phyloP scores from a whole-genome alignment of 352 stramenopile species.

The Saprolegnia parasitica region DNA sequence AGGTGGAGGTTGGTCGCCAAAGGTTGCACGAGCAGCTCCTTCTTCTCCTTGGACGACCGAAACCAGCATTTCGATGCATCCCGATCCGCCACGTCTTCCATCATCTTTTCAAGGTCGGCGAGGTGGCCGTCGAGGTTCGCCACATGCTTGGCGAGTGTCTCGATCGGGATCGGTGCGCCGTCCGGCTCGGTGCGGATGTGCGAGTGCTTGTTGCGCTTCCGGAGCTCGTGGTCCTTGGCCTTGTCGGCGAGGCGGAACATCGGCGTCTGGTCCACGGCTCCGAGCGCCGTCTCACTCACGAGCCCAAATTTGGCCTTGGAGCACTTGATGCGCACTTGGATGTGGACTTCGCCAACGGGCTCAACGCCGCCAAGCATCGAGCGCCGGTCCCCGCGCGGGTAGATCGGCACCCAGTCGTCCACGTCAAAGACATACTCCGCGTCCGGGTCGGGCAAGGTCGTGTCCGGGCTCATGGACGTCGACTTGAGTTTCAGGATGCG shows the following conservation, averaged over 20 bases:
- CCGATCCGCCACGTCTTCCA: slow-evolving; percentile 1
- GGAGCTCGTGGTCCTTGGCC: slow-evolving; percentile 25
- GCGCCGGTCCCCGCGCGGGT: slow-evolving; percentile 17
- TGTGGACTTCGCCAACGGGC: slow-evolving; percentile 12
- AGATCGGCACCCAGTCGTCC: slow-evolving; percentile 24
- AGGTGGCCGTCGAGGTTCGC: slow-evolving; percentile 6
- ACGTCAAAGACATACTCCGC: slow-evolving; percentile 11
- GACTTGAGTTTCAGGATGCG: slow-evolving; percentile 6
- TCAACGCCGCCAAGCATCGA: background rate
- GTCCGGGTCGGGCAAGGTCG: background rate
- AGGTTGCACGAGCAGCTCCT: slow-evolving; percentile 64
- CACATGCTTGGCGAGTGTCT: background rate
- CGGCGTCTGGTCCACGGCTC: slow-evolving; percentile 15
- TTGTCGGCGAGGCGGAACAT: slow-evolving; percentile 13
- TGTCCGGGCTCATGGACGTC: background rate
- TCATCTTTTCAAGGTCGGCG: slow-evolving; percentile 5
- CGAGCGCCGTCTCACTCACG: slow-evolving; percentile 3
- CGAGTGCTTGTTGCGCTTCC: background rate
- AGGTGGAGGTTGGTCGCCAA: slow-evolving; percentile 82
- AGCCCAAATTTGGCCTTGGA: slow-evolving; percentile 5
- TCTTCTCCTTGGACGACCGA: slow-evolving; percentile 78
- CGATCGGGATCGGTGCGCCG: background rate
- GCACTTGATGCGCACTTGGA: slow-evolving; percentile 18
- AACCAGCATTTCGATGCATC: slow-evolving; percentile 40
- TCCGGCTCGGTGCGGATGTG: background rate